Percentiles rank a stretch among this genome's conserved stretches.
These are phyloP conservation scores for Citeromyces nyonsensis DNA, from an alignment of 805 yeast species.

Conservation along the genomic window DNA sequence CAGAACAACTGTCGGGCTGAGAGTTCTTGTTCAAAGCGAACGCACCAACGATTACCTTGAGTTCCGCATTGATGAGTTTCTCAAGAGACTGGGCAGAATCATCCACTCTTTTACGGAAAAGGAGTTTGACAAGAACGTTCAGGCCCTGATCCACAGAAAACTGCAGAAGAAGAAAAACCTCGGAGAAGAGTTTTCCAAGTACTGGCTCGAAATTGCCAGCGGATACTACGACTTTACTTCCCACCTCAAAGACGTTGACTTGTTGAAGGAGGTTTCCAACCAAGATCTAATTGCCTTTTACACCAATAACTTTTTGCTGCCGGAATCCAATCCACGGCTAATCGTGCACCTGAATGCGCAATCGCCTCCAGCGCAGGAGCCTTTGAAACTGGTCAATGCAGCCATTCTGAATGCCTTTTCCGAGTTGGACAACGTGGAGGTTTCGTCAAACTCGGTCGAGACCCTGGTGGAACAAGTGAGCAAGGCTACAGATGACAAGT, in stretches of 20 bases:
- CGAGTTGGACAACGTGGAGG: constrained; percentile 4
- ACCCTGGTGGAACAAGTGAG: constrained; percentile 8
- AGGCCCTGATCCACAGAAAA: constrained; percentile 50
- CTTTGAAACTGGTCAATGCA: constrained; percentile 10
- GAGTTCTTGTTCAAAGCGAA: constrained; percentile 76
- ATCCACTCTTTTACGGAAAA: constrained; percentile 38
- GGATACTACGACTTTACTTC: constrained; percentile 70
- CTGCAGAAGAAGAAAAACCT: constrained; percentile 64
- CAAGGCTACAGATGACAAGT: constrained; percentile 3
- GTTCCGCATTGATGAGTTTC: constrained; percentile 57
- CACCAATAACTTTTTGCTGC: constrained; percentile 19
- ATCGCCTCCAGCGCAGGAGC: constrained; percentile 8
- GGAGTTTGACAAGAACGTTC: constrained; percentile 55
- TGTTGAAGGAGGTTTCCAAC: constrained; percentile 36
- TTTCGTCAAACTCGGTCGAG: constrained; percentile 11
- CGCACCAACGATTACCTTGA: constrained; percentile 61
- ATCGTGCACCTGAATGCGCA: constrained; percentile 55
- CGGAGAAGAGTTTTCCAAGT: constrained; percentile 55
- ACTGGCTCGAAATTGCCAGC: constrained; percentile 50
- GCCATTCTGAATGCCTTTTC: constrained; percentile 9
- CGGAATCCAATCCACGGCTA: constrained; percentile 19
- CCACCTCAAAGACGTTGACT: constrained; percentile 37
- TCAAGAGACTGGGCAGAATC: constrained; percentile 27
- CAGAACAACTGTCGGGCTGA: constrained; percentile 57
- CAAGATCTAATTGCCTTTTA: constrained; percentile 43